Evolutionary conservation across 352 stramenopile genomes (phyloP).

Genomic region (Pythium sukuiense): DNA sequence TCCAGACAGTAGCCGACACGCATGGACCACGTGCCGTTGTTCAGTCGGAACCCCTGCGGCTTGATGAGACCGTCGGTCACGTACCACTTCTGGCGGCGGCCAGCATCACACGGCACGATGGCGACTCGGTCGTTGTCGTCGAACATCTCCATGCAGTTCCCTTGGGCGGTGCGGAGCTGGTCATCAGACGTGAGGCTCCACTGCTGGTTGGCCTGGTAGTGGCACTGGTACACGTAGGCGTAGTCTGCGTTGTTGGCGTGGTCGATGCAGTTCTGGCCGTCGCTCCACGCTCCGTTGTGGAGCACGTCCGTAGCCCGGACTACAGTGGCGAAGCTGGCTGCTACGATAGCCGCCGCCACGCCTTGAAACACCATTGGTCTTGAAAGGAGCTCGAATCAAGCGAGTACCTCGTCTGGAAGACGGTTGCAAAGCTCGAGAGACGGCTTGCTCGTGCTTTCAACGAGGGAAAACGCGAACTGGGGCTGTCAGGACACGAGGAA

Average conservation of each 20-base stretch:
- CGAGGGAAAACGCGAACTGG: no score
- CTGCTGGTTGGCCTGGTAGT: slow-evolving; percentile 6
- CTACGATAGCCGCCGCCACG: not conserved
- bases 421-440: not conserved
- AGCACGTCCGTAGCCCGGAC: not conserved
- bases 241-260: not conserved
- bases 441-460: not conserved
- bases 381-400: not conserved
- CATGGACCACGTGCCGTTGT: slow-evolving; percentile 5
- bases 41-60: not conserved
- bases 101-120: slow-evolving; percentile 1
- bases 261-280: slow-evolving; percentile 8
- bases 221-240: slow-evolving; percentile 7
- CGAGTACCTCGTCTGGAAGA: not conserved
- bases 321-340: not conserved
- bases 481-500: no score
- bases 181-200: slow-evolving; percentile 5
- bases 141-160: slow-evolving; percentile 5
- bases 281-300: slow-evolving; percentile 6
- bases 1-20: slow-evolving; percentile 3
- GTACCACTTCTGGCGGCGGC: not conserved
- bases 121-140: slow-evolving; percentile 6
- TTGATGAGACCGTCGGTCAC: not conserved
- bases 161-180: not conserved
- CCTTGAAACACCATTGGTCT: not conserved